Percentiles rank a stretch among this genome's conserved stretches.
phyloP scores from a whole-genome alignment of 1,139 yeast species.

The Pichia cactophila region DNA sequence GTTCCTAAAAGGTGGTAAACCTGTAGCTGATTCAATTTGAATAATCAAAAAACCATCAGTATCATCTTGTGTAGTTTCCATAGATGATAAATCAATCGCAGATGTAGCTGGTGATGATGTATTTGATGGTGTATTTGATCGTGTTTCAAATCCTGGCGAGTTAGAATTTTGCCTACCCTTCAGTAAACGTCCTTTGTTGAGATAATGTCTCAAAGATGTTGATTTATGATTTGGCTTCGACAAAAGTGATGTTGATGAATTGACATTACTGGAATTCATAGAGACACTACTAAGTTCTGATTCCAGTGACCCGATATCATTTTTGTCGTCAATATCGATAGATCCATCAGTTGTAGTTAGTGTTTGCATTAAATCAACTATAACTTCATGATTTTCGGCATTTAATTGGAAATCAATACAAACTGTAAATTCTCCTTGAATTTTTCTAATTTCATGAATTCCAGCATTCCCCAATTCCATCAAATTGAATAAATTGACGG shows the following conservation, averaged over 20 bases:
- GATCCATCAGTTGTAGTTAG: not conserved
- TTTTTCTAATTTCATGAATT: conserved; percentile 3
- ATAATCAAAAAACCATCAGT: conserved; percentile 54
- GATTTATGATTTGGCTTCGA: not conserved
- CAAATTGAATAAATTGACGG: conserved; percentile 5
- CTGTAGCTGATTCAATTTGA: conserved; percentile 66
- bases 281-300: not conserved
- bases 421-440: not conserved
- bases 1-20: conserved; percentile 59
- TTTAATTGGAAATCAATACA: conserved; percentile 1
- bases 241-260: not conserved
- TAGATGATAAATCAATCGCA: conserved; percentile 1
- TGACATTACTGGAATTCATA: not conserved
- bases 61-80: conserved; percentile 9
- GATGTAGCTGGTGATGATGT: not conserved
- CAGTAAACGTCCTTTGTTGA: not conserved
- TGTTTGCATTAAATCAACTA: not conserved
- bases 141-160: not conserved
- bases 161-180: not conserved
- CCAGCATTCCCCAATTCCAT: conserved; percentile 3
- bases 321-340: not conserved
- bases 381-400: not conserved
- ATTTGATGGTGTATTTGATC: not conserved
- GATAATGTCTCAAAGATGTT: not conserved
- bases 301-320: not conserved